Evolutionary conservation across 768 basidiomycete species (phyloP).

Genomic region (Lactarius vividus): DNA sequence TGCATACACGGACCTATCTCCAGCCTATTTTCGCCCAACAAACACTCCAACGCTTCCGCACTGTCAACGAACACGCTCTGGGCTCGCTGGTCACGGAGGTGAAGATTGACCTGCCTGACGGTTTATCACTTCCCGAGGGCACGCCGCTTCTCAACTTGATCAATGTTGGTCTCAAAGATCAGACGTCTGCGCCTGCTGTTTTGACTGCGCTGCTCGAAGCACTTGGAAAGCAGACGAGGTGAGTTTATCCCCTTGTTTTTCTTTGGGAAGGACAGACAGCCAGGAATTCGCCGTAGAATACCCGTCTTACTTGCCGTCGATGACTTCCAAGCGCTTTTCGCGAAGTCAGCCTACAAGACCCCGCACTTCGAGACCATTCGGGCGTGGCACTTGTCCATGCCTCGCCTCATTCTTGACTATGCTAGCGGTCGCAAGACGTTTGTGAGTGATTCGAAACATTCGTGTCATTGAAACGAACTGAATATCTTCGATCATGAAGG

Average conservation of each 20-base stretch:
- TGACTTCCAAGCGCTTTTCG: conserved; percentile 82
- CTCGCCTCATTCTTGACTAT: conserved; percentile 74
- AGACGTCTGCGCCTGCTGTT: conserved; percentile 50
- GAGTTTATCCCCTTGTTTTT: conserved; percentile 29
- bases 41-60: conserved; percentile 57
- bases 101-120: conserved; percentile 47
- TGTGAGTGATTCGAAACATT: conserved; percentile 42
- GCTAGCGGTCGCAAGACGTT: conserved; percentile 67
- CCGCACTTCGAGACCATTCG: conserved; percentile 67
- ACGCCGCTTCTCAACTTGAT: conserved; percentile 54
- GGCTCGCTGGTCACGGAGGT: conserved; percentile 41
- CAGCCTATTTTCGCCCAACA: conserved; percentile 66
- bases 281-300: conserved; percentile 41
- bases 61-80: conserved; percentile 54
- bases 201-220: conserved; percentile 58
- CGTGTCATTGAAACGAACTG: neutral
- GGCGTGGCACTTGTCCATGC: conserved; percentile 75
- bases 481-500: conserved; percentile 39
- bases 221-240: conserved; percentile 65
- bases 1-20: conserved; percentile 71
- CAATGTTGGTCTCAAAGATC: conserved; percentile 54
- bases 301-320: conserved; percentile 86
- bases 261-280: neutral
- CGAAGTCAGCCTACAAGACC: conserved; percentile 65
- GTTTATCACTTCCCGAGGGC: conserved; percentile 45